Evolutionary conservation across 306 rosid species (phyloP).

Genomic region (Clitoria ternatea): DNA sequence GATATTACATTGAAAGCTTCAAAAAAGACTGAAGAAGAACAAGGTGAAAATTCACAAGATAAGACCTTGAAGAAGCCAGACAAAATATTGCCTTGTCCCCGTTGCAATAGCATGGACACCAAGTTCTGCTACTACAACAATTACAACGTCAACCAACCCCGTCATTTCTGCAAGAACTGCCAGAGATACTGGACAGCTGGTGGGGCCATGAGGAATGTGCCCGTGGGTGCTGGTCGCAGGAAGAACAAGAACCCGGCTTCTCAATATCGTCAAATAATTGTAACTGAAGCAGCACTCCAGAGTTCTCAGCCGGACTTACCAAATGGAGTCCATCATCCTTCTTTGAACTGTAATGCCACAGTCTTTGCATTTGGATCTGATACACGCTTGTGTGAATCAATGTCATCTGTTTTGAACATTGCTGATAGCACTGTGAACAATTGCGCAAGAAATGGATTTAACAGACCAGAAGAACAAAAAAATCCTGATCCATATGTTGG

Average conservation of each 20-base stretch:
- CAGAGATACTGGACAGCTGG: conserved; percentile 97
- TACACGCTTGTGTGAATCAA: conserved; percentile 53
- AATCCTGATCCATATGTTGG: conserved; percentile 21
- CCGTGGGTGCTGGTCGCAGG: conserved; percentile 87
- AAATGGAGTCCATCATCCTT: conserved; percentile 35
- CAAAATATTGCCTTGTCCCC: conserved; percentile 77
- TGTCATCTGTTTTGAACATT: conserved; percentile 52
- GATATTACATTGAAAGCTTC: conserved; percentile 35
- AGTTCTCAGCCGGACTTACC: conserved; percentile 18
- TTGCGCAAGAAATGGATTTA: conserved; percentile 31
- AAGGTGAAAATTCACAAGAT: conserved; percentile 50
- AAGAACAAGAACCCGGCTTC: conserved; percentile 57
- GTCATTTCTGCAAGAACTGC: conserved; percentile 89
- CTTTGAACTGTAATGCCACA: conserved; percentile 39
- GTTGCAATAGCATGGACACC: conserved; percentile 89
- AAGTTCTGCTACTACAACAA: conserved; percentile 88
- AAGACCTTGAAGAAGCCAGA: conserved; percentile 63
- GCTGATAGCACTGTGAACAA: conserved; percentile 25
- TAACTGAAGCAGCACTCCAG: conserved; percentile 46
- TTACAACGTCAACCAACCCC: conserved; percentile 89
- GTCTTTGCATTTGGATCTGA: conserved; percentile 62
- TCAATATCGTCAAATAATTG: conserved; percentile 43
- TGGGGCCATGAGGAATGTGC: conserved; percentile 79
- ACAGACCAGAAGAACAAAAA: conserved; percentile 32
- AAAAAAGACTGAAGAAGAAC: conserved; percentile 49